Evolutionary conservation across 2,329 filamentous ascomycete species (phyloP).

Genomic region (Colletotrichum viniferum): DNA sequence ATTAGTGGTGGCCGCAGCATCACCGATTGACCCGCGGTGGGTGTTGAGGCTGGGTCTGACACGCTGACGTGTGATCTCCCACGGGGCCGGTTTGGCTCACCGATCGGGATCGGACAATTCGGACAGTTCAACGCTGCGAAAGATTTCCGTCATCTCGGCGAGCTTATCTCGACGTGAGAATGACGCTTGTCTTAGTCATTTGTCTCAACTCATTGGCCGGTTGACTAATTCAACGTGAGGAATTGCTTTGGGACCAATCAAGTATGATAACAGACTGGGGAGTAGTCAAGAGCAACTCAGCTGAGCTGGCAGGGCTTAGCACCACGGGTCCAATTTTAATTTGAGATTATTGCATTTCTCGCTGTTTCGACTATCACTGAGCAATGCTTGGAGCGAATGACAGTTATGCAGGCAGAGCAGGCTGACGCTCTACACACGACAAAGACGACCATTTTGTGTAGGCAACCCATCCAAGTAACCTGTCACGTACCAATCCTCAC

Average conservation of each 20-base stretch:
- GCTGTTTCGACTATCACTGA: not conserved
- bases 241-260: too few species aligned
- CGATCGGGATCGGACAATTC: not conserved
- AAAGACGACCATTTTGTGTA: conserved; percentile 4
- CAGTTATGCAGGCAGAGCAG: not conserved
- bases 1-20: not conserved
- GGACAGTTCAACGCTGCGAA: not conserved
- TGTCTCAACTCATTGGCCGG: too few species aligned
- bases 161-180: not conserved
- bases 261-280: not conserved
- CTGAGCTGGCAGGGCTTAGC: not conserved
- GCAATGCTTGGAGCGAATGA: accelerated
- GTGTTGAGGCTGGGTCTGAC: not conserved
- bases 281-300: not conserved
- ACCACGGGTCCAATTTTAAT: too few species aligned
- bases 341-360: not conserved
- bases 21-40: not conserved
- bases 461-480: not conserved
- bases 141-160: not conserved
- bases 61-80: not conserved
- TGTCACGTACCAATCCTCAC: conserved; percentile 21
- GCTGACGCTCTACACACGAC: not conserved
- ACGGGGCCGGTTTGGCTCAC: not conserved
- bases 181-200: too few species aligned
- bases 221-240: too few species aligned